Evolutionary conservation across 768 basidiomycete genomes (phyloP).

Genomic region (Suillus americanus): DNA sequence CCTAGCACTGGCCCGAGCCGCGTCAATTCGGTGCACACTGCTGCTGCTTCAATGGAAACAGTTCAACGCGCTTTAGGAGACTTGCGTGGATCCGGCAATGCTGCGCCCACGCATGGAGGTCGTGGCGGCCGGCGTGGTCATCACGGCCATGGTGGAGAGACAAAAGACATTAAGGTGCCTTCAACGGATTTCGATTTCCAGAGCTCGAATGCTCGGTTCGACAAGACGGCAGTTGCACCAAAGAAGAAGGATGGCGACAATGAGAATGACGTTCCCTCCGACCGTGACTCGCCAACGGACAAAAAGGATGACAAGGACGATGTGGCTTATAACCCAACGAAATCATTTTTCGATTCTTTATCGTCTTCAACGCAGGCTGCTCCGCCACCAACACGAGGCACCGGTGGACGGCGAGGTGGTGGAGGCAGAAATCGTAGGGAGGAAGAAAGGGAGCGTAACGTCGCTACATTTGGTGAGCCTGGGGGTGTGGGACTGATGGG

Average conservation of each 20-base stretch:
- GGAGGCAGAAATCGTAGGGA: constrained; percentile 71
- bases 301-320: constrained; percentile 36
- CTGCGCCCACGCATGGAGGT: constrained; percentile 29
- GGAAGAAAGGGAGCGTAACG: constrained; percentile 81
- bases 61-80: constrained; percentile 60
- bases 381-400: constrained; percentile 34
- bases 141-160: constrained; percentile 31
- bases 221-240: constrained; percentile 60
- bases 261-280: constrained; percentile 30
- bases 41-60: constrained; percentile 72
- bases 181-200: constrained; percentile 81
- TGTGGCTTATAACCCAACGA: constrained; percentile 69
- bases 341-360: constrained; percentile 79
- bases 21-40: constrained; percentile 61
- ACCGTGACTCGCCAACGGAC: constrained; percentile 25
- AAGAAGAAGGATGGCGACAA: constrained; percentile 32
- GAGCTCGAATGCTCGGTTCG: constrained; percentile 75
- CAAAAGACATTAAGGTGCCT: constrained; percentile 55
- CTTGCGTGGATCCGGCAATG: constrained; percentile 37
- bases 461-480: constrained; percentile 86
- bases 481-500: constrained; percentile 78
- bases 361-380: constrained; percentile 46
- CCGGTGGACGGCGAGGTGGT: constrained; percentile 43
- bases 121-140: constrained; percentile 39
- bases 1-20: constrained; percentile 31